Evolutionary conservation across 768 basidiomycete genomes (phyloP).

Genomic region (Tulasnella sp.): DNA sequence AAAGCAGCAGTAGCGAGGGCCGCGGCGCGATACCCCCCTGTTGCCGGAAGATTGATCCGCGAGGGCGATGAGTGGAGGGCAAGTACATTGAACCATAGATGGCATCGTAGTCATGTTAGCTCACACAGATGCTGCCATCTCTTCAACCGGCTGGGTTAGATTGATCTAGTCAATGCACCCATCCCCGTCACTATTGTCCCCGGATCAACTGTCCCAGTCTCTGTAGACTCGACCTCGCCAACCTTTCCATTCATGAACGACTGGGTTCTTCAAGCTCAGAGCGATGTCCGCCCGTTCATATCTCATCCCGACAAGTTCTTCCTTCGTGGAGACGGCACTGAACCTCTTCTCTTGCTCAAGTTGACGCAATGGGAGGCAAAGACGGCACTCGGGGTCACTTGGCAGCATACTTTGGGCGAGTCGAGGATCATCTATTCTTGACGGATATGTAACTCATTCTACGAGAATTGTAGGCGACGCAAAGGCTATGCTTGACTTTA

Average conservation of each 20-base stretch:
- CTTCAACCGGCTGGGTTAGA: neutral
- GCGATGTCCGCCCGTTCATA: neutral
- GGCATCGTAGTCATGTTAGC: neutral
- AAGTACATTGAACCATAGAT: too few relatives aligned
- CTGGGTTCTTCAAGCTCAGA: neutral
- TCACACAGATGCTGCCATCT: neutral
- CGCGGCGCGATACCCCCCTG: neutral
- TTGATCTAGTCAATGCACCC: conserved; percentile 3
- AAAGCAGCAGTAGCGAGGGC: neutral
- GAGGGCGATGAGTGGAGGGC: conserved; percentile 10
- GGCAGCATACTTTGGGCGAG: conserved; percentile 8
- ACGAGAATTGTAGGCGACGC: conserved; percentile 1
- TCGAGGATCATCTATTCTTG: neutral
- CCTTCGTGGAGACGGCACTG: neutral
- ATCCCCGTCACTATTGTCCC: conserved; percentile 6
- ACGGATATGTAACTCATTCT: neutral
- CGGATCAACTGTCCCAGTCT: neutral
- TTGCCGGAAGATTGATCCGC: neutral
- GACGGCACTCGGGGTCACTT: conserved; percentile 2
- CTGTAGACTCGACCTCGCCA: neutral
- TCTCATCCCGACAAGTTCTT: conserved; percentile 5
- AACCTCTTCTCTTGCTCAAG: conserved; percentile 9
- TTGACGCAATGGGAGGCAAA: conserved; percentile 1
- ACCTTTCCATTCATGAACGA: neutral
- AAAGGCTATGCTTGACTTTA: conserved; percentile 1